A percentile compares a stretch with the other conserved stretches of the same genome.
Conservation (phyloP, 1,284 basidiomycete species). For the Xerocomus amazonicus region DNA sequence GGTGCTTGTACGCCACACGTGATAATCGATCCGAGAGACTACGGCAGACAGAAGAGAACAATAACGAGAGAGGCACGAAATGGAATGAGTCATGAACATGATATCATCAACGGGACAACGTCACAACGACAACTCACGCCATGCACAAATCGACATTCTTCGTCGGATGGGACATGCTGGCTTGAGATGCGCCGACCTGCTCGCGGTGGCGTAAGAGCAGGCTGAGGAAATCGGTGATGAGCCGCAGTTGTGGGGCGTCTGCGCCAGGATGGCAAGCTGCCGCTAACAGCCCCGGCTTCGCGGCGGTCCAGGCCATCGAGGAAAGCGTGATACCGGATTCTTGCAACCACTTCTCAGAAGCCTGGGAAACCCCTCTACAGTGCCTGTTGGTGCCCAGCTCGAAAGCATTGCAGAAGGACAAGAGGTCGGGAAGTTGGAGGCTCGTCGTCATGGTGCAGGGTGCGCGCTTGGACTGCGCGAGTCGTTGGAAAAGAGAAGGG, state of each 20-base stretch:
- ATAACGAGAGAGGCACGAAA: conserved; percentile 6
- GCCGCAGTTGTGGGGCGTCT: conserved; percentile 51
- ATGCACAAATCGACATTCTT: conserved; percentile 11
- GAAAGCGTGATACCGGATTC: conserved; percentile 21
- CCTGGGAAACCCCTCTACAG: conserved; percentile 43
- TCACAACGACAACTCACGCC: conserved; percentile 19
- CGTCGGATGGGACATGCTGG: no score
- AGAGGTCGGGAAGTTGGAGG: conserved; percentile 59
- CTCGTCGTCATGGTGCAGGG: conserved; percentile 29
- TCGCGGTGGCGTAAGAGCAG: conserved; percentile 38
- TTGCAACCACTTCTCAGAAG: conserved; percentile 47
- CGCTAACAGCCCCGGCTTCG: conserved; percentile 52
- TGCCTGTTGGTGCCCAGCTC: conserved; percentile 51
- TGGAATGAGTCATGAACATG: conserved; percentile 8
- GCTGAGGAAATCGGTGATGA: conserved; percentile 49
- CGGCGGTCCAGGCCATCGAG: conserved; percentile 30
- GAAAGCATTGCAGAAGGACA: conserved; percentile 41
- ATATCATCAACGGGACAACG: conserved; percentile 5
- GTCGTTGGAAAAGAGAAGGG: not conserved
- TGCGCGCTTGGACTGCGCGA: not conserved
- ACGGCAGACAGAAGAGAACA: not conserved
- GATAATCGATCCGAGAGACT: conserved; percentile 29
- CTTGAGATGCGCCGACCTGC: not conserved
- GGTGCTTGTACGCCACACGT: conserved; percentile 22
- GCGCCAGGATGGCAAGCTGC: conserved; percentile 55